Percentiles rank a stretch among this genome's conserved stretches.
phyloP scores from a whole-genome alignment of 192 early-diverging fungal genomes.

The Backusella morwellensis region DNA sequence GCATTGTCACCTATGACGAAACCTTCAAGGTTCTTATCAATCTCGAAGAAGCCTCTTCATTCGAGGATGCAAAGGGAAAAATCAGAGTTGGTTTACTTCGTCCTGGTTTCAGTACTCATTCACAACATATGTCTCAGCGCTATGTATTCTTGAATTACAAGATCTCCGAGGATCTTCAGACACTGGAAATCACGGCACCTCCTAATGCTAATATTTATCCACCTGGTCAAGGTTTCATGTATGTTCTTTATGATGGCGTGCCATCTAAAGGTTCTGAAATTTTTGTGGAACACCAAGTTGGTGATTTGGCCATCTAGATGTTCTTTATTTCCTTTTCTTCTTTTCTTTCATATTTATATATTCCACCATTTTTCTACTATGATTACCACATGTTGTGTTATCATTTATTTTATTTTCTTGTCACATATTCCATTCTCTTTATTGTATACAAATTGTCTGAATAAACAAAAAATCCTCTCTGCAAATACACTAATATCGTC shows the following conservation, averaged over 20 bases:
- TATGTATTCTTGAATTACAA: slow-evolving; percentile 40
- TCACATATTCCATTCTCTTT: not conserved
- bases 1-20: slow-evolving; percentile 18
- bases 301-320: slow-evolving; percentile 5
- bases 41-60: slow-evolving; percentile 15
- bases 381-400: not conserved
- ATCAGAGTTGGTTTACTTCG: slow-evolving; percentile 44
- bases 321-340: not conserved
- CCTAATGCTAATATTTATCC: slow-evolving; percentile 53
- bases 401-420: not conserved
- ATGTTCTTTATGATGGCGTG: slow-evolving; percentile 48
- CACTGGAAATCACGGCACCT: slow-evolving; percentile 38
- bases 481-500: not conserved
- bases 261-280: slow-evolving; percentile 32
- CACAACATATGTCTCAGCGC: slow-evolving; percentile 51
- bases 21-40: slow-evolving; percentile 22
- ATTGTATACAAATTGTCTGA: not conserved
- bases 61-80: not conserved
- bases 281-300: slow-evolving; percentile 12
- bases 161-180: slow-evolving; percentile 23
- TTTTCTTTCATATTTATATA: not conserved
- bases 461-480: not conserved
- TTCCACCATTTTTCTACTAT: not conserved
- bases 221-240: slow-evolving; percentile 50
- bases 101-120: slow-evolving; percentile 54